phyloP scores from a whole-genome alignment of 176 grass and related monocot genomes.

The Sorghum bicolor region Sorghum_bicolor_NCBIv3 NC_012871.2:59721001-59721500 shows the following conservation, averaged over 20 bases:
- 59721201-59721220: neutral
- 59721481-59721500: slow-evolving; percentile 2
- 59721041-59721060: too few species aligned
- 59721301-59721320: neutral
- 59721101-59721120: too few species aligned
- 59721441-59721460: slow-evolving; percentile 19
- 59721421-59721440: neutral
- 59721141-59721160: too few species aligned
- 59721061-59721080: too few species aligned
- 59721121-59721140: too few species aligned
- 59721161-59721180: too few species aligned
- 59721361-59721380: neutral
- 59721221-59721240: neutral
- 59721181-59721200: neutral
- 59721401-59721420: neutral
- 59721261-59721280: neutral
- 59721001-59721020: too few species aligned
- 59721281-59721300: slow-evolving; percentile 9
- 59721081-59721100: too few species aligned
- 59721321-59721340: neutral
- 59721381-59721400: neutral
- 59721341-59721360: too few species aligned
- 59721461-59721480: neutral
- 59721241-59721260: neutral
- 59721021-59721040: too few species aligned